Evolutionary conservation across 768 basidiomycete species (phyloP), one percentile per base, ranked within the genome.

Genomic region (Trametes cingulata): DNA sequence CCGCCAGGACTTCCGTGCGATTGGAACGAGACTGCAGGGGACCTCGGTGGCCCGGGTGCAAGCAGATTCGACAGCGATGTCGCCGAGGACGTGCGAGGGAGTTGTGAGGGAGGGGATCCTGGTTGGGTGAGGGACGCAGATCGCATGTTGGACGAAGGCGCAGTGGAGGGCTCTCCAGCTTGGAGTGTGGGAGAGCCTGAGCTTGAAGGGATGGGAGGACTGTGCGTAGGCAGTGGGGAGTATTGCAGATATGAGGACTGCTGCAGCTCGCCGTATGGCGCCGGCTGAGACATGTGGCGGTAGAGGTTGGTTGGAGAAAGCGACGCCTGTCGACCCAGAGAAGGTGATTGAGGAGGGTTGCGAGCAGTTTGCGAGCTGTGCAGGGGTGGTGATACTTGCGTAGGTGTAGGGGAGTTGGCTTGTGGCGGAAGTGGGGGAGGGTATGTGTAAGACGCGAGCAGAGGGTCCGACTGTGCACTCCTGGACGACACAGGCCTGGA

Each of bases 41-140:
- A 51, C 36, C 66, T 49, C 52, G 70, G 51, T 6, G 73, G 40
- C 55, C 58, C 67, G n/a, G 65, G 53, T 35, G 64, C 62, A 42
- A 66, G 52, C 12, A 68, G 63, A 39, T 66, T 68, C 20, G 68
- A 53, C 14, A 66, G 57, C 14, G 67, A 47, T 8, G 64, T 49
- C 24, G 66, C 63, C 12, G 63, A 66, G 25, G 61, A 58, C n/a
- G 64, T 61, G 24, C 62, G 58, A 25, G 56, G 24, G 46, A 40
- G 15, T 10, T 41, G 4, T 12, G 52, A 52, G 9, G 56, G 48
- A 6, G 56, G 47, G 37, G 56, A 57, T 15, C 39, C 56, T 3
- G 45, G 29, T 39, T 46, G 51, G 10, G 13, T 53, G 40, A 42
- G 61, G 54, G 61, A 55, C 42, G 46, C 43, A 8, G 61, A 43